Percentiles rank a stretch among this genome's conserved stretches.
phyloP scores from a whole-genome alignment of 768 basidiomycete species.

The Cystofilobasidium ferigula region DNA sequence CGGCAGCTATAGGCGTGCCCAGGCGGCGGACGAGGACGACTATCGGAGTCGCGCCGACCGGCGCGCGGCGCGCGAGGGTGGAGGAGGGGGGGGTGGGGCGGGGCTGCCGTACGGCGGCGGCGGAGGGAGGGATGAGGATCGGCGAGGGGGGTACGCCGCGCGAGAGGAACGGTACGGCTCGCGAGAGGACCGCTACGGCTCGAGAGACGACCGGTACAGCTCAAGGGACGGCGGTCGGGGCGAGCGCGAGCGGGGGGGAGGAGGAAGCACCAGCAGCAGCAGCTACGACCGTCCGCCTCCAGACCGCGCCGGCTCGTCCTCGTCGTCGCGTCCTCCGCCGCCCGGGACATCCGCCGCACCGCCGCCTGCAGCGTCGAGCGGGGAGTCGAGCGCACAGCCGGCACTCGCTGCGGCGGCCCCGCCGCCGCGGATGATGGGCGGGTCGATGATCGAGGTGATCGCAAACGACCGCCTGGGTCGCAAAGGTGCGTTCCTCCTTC shows the following conservation, averaged over 20 bases:
- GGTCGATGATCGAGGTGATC: constrained; percentile 53
- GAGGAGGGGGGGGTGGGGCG: constrained; percentile 27
- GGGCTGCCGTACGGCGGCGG: constrained; percentile 29
- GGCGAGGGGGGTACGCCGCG: constrained; percentile 26
- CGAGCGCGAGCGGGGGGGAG: constrained; percentile 1
- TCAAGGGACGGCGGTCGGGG: constrained; percentile 10
- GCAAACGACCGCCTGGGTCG: constrained; percentile 91
- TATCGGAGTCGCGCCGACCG: constrained; percentile 31
- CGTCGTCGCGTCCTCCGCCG: not conserved
- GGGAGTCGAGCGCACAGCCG: no score
- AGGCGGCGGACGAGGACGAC: constrained; percentile 29
- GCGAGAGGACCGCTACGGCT: constrained; percentile 23
- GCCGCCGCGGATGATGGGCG: constrained; percentile 22
- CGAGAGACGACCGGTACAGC: constrained; percentile 7
- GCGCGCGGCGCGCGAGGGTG: constrained; percentile 30
- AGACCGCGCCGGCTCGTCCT: not conserved
- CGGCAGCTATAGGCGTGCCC: not conserved
- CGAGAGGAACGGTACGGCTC: constrained; percentile 18
- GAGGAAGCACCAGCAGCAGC: constrained; percentile 2
- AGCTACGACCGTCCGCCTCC: constrained; percentile 5
- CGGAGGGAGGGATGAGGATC: constrained; percentile 27
- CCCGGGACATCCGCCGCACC: not conserved
- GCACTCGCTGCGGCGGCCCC: not conserved
- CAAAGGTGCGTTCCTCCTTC: constrained; percentile 76
- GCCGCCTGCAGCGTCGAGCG: not conserved